Evolutionary conservation across 1,139 yeast species (phyloP).

Genomic region (Candida frijolesensis): DNA sequence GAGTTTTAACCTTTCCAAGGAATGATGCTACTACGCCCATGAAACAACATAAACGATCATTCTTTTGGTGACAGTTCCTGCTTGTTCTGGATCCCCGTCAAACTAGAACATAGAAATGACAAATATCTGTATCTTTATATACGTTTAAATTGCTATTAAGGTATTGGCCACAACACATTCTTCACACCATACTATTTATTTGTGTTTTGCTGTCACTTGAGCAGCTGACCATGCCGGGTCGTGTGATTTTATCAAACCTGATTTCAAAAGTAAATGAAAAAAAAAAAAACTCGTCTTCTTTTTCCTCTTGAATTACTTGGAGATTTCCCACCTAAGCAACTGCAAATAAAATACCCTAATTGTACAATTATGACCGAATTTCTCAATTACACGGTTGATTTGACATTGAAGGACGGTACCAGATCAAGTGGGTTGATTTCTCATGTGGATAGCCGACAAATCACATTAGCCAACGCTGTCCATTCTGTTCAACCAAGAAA

Average conservation of each 20-base stretch:
- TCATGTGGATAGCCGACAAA: conserved; percentile 41
- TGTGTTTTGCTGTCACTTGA: no score
- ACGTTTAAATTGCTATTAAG: no score
- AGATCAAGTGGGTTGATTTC: conserved; percentile 49
- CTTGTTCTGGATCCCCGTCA: no score
- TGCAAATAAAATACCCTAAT: background rate
- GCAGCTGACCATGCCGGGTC: no score
- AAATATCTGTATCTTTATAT: no score
- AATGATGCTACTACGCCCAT: no score
- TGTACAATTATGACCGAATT: conserved; percentile 39
- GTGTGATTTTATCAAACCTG: no score
- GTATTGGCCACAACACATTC: no score
- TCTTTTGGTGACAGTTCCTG: no score
- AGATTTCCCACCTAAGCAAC: background rate
- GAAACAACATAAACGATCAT: no score
- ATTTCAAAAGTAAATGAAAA: background rate
- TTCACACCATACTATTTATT: background rate
- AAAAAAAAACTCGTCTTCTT: background rate
- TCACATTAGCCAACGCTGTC: conserved; percentile 40
- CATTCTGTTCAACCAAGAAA: conserved; percentile 22
- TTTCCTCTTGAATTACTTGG: background rate
- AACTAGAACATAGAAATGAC: no score
- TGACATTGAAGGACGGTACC: conserved; percentile 49
- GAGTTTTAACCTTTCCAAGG: no score
- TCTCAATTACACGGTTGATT: conserved; percentile 55